phyloP scores from a whole-genome alignment of 1,284 basidiomycete genomes.

The Ganoderma leucocontextum region DNA sequence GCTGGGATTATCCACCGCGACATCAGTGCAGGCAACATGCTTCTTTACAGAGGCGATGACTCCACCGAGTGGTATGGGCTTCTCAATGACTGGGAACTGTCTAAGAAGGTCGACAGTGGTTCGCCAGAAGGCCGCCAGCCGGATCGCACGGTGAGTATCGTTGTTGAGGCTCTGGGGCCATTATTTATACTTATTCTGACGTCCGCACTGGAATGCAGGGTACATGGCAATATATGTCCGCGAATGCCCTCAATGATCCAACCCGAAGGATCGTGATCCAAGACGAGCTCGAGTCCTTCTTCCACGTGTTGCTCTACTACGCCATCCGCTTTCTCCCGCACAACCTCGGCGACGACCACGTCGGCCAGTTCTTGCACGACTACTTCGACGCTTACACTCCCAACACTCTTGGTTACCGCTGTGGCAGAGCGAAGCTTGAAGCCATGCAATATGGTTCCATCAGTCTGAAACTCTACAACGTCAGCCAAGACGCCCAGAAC shows the following conservation, averaged over 20 bases:
- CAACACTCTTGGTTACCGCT: neutral
- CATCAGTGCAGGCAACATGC: slow-evolving; percentile 23
- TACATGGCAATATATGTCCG: slow-evolving; percentile 6
- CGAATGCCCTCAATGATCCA: neutral
- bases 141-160: slow-evolving; percentile 7
- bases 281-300: slow-evolving; percentile 7
- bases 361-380: neutral
- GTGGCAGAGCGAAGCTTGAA: neutral
- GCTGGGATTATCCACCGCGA: slow-evolving; percentile 19
- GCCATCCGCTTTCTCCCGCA: slow-evolving; percentile 11
- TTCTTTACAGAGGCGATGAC: neutral
- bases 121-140: neutral
- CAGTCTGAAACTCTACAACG: neutral
- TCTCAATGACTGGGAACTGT: slow-evolving; percentile 20
- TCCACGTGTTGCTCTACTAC: slow-evolving; percentile 9
- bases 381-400: slow-evolving; percentile 9
- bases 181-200: neutral
- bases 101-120: neutral
- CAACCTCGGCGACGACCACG: neutral
- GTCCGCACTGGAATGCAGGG: neutral
- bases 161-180: neutral
- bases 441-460: neutral
- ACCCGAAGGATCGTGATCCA: neutral
- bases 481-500: neutral
- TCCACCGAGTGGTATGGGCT: slow-evolving; percentile 1